Evolutionary conservation across 2,329 filamentous ascomycete genomes (phyloP).

Genomic region (Diaporthe sp.): DNA sequence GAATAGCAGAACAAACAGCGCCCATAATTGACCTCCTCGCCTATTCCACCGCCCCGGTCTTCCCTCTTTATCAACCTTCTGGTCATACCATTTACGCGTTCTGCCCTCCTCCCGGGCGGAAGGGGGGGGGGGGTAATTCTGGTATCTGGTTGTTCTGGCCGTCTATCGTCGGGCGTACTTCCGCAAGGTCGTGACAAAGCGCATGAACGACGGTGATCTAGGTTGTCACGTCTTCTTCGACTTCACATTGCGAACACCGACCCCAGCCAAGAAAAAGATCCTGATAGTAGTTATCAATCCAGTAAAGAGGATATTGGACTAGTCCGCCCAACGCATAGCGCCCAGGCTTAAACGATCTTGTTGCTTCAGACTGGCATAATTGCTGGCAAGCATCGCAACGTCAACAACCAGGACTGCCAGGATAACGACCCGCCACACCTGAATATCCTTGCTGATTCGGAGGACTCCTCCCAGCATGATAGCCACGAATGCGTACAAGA

Average conservation of each 20-base stretch:
- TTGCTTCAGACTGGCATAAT: slow-evolving; percentile 40
- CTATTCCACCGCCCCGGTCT: too few relatives aligned
- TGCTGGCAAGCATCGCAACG: slow-evolving; percentile 40
- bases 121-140: too few relatives aligned
- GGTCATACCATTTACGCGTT: too few relatives aligned
- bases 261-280: slow-evolving; percentile 39
- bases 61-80: too few relatives aligned
- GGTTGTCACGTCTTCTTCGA: neutral
- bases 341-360: slow-evolving; percentile 38
- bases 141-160: too few relatives aligned
- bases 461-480: slow-evolving; percentile 38
- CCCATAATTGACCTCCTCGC: too few relatives aligned
- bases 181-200: neutral
- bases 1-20: too few relatives aligned
- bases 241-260: slow-evolving; percentile 33
- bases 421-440: slow-evolving; percentile 42
- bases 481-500: slow-evolving; percentile 40
- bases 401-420: slow-evolving; percentile 41
- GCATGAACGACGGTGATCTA: neutral
- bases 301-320: slow-evolving; percentile 41
- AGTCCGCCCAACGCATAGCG: slow-evolving; percentile 40
- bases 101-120: too few relatives aligned
- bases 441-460: slow-evolving; percentile 39
- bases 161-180: too few relatives aligned
- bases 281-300: slow-evolving; percentile 39